These are phyloP conservation scores for Mollisiaceae sp. DNA, from an alignment of 2,329 filamentous ascomycete species.

Conservation along the genomic window DNA sequence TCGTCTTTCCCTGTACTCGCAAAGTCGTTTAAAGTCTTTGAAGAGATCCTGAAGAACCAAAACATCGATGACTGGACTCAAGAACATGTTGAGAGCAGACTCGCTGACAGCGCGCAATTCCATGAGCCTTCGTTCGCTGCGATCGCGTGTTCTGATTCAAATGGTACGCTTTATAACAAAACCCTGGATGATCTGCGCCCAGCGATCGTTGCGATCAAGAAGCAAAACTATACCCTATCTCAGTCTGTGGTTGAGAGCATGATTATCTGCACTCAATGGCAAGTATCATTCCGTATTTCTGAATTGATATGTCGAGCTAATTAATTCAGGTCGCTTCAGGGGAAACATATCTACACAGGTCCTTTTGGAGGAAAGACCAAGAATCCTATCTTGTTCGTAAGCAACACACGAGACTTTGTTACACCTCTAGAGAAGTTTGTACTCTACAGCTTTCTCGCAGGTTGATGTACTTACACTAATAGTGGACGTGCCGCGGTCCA, in stretches of 20 bases:
- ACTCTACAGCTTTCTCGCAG: neutral
- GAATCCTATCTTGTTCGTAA: slow-evolving; percentile 44
- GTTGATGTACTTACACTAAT: neutral
- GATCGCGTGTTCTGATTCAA: neutral
- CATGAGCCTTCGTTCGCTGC: neutral
- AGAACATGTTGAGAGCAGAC: no score
- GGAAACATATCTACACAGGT: slow-evolving; percentile 24
- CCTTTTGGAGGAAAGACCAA: slow-evolving; percentile 42
- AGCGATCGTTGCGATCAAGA: slow-evolving; percentile 13
- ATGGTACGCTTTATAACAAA: neutral
- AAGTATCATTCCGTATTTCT: slow-evolving; percentile 9
- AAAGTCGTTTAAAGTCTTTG: no score
- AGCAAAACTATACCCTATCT: slow-evolving; percentile 46
- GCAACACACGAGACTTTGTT: slow-evolving; percentile 43
- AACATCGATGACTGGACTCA: no score
- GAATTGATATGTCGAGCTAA: neutral
- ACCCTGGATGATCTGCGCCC: neutral
- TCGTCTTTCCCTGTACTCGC: no score
- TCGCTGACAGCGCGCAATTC: no score
- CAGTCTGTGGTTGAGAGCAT: slow-evolving; percentile 38
- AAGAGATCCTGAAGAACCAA: no score
- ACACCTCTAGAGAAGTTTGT: slow-evolving; percentile 36
- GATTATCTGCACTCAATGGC: slow-evolving; percentile 32
- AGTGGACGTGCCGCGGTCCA: neutral
- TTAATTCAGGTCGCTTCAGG: neutral